Conservation (phyloP, 2,329 filamentous ascomycete genomes). For the Scortechinia acanthostroma region DNA sequence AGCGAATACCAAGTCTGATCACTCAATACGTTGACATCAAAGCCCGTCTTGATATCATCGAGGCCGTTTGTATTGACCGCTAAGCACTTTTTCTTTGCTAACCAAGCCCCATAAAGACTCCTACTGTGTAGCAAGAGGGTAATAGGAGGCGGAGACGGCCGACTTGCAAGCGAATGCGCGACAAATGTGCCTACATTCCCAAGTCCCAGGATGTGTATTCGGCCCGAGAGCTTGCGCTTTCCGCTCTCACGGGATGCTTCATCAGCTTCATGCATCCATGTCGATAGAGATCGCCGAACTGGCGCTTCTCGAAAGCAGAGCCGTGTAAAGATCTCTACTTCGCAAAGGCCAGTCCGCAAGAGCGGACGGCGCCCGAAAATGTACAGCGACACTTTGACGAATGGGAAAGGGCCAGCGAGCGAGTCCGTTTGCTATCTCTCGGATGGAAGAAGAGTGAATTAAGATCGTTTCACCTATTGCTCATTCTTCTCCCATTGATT, state of each 20-base stretch:
- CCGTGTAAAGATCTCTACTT: not conserved
- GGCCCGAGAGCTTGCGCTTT: not conserved
- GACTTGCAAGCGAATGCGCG: not conserved
- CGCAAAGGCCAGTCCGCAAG: not conserved
- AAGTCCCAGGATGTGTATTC: not conserved
- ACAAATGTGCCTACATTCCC: not conserved
- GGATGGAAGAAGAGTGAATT: too few species aligned
- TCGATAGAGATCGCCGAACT: not conserved
- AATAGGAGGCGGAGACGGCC: not conserved
- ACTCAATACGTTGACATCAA: conserved; percentile 27
- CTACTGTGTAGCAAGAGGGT: not conserved
- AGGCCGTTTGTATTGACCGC: conserved; percentile 24
- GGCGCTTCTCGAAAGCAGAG: not conserved
- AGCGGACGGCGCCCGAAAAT: not conserved
- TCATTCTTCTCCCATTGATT: too few species aligned
- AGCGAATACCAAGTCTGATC: not conserved
- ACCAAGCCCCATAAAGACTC: not conserved
- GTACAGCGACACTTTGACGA: not conserved
- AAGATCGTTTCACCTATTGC: too few species aligned
- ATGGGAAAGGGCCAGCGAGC: too few species aligned
- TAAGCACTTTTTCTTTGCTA: conserved; percentile 9
- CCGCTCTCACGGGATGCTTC: not conserved
- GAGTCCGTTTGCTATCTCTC: too few species aligned
- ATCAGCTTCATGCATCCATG: not conserved
- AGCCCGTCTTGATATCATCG: conserved; percentile 29